Conservation (phyloP, 2,329 filamentous ascomycete genomes). For the Ophiostoma tasmaniense region DNA sequence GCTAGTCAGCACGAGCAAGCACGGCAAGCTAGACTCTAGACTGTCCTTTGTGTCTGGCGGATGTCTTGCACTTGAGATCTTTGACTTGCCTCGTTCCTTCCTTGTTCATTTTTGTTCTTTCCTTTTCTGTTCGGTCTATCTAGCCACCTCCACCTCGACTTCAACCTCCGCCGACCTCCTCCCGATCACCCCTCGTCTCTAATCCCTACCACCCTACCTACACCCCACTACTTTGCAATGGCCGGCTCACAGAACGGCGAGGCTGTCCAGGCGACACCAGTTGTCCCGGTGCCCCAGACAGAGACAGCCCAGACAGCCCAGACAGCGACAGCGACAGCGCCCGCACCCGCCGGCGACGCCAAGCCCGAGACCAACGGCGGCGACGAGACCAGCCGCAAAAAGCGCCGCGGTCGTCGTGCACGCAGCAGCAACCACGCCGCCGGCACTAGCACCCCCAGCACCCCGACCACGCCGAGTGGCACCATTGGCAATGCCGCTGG, state of each 20-base stretch:
- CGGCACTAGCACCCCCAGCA: background rate
- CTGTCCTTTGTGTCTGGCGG: background rate
- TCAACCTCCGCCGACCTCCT: background rate
- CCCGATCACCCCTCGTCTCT: background rate
- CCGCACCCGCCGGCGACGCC: background rate
- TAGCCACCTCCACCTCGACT: background rate
- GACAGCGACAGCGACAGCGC: background rate
- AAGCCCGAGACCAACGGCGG: background rate
- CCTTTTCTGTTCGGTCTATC: background rate
- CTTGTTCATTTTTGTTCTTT: background rate
- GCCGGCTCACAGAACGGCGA: conserved; percentile 11
- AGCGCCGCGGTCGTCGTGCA: background rate
- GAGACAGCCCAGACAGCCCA: background rate
- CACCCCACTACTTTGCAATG: conserved; percentile 7
- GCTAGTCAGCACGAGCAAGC: background rate
- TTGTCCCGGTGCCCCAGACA: background rate
- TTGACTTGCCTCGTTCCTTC: background rate
- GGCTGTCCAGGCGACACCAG: background rate
- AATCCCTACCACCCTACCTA: background rate
- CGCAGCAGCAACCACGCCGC: background rate
- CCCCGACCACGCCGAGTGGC: background rate
- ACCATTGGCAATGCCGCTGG: background rate
- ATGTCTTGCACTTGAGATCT: background rate
- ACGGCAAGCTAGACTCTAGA: background rate
- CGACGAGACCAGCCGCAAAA: background rate